Evolutionary conservation across 805 yeast species (phyloP), one percentile per base, ranked within the genome.

Genomic region (Myxozyma melibiosi): DNA sequence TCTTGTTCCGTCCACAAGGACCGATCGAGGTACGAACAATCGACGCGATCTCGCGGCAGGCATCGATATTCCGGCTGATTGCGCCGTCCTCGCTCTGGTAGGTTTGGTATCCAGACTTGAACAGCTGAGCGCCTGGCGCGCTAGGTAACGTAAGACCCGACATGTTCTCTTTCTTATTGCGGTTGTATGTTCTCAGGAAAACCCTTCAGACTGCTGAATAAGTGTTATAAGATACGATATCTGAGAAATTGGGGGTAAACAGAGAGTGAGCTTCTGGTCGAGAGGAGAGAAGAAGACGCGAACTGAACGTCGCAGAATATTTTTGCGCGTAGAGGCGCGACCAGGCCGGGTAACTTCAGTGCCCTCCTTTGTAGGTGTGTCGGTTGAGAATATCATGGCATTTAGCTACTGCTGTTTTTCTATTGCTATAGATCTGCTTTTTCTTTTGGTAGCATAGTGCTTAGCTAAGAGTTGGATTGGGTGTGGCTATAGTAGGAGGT

Each of bases 1-100:
- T 90, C 80, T 94, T 94, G 74, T 91, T 94, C 69, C 97, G 82
- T 51, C 99, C 99, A 74, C 96, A 88, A 59, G 99, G 99, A 5
- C 99, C 99, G 78, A 94, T 87, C 11, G 97, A 90, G 1, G 97
- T 90, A 57, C 91, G 80, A 61, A 95, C 90, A 83, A 92, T 90
- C 52, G 85, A 82, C 61, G 96, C 83, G 73, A 94, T 87, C 73
- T 94, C 98, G 67, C 96, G 83, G 60, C 94, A 90, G 1, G 99
- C 99, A 67, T 87, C 88, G 67, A 94, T 90, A 71, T 95, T 94
- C 69, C 96, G 84, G 67, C 82, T 81, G 57, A 92, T 88, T 48
- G 96, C 98, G 51, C 99, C 99, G 75, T 94, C 99, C 30, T 90
- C 90, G 71, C 86, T 86, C 44, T 87, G 80, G 68, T 88, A 86